Base-by-base conservation (phyloP, 345 rosid species). In the Luvunga scandens region DNA sequence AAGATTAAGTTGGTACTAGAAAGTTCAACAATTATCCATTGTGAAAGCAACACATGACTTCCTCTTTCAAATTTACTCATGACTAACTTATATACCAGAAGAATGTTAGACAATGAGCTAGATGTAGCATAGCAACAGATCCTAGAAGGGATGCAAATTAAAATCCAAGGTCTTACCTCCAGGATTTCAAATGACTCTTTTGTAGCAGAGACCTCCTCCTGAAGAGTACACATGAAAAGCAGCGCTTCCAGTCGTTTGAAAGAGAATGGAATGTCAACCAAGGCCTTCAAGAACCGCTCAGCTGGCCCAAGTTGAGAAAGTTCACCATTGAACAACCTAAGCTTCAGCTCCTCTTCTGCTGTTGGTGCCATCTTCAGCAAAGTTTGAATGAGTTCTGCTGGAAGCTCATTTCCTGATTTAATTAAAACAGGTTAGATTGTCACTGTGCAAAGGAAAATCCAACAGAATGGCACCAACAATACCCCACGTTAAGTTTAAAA, bases 331-430 rank as follows among this genome's bases (percentile, higher is more conserved):
- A 81, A 97, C 83, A 94, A 69, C 86, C 99, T 94, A 71, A 97
- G 98, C 92, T 94, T 93, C 81, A 97, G 85, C 82, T 97, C 99
- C 91, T 97, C 99, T 39, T 94, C 99, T 7, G 89, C 53, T 78
- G 96, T 97, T 50, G 99, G 99, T 64, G 91, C 90, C 99, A 97
- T 94, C 88, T 92, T 97, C 85, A 94, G 85, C 78, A 97, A 83
- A 84, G 89, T 90, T 74, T 94, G 91, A 76, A 97, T 85, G 72
- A 97, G 86, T 71, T 94, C 99, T 14, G 74, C 82, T 38, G 99
- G 99, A 68, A 97, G 98, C 88, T 97, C 98, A 73, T 90, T 94
- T 73, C 95, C 98, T 94, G 89, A 81, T 85, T 81, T 80, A 71
- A 57, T 21, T 19, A 82, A 50, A 70, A 80, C 60, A 82, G 64